Evolutionary conservation across 371 early-diverging fungal species (phyloP), one percentile per base, ranked within the genome.

Genomic region (Mortierella sp.): DNA sequence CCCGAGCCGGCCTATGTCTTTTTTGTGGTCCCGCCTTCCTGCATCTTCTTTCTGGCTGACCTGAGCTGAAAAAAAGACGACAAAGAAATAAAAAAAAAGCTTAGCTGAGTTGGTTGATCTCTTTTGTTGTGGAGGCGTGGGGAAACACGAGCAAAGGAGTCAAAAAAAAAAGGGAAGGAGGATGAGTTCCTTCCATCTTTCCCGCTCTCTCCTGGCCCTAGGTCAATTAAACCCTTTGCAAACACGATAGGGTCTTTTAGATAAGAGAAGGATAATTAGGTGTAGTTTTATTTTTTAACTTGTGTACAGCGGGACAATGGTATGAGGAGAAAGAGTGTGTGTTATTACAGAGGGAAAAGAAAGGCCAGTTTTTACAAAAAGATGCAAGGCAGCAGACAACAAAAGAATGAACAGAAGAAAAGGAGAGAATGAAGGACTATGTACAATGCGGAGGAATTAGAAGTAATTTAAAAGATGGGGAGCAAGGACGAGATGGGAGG

Each of bases 401-500:
- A n/a, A 75, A 50, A 11, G 57, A 44, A 48, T 31, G 31, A 55
- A 40, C 43, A 40, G 54, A 55, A 40, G 54, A 55, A 44, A 48
- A 40, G 24, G 44, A n/a, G 46, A 70, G 11, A 53, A 53, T 31
- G 24, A 72, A 72, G 43, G 43, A 46, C 74, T 81, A 80, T 80
- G 43, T 80, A 80, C 81, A 80, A 67, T 40, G 67, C n/a, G 64
- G 26, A 46, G 37, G 31, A 48, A 71, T 46, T 31, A 13, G 64
- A 78, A 37, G 43, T 21, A 53, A 75, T 72, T 57, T 79, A 86
- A 72, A 86, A 81, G 55, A 75, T 80, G 43, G 85, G 85, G n/a
- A 84, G 85, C 78, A 86, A 77, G 37, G 86, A 81, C 43, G 86
- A 81, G 77, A 86, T 86, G 9, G 86, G 86, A 46, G 86, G 86